phyloP scores from a whole-genome alignment of 2,329 filamentous ascomycete genomes.

The Pseudophaeomoniella oleicola region DNA sequence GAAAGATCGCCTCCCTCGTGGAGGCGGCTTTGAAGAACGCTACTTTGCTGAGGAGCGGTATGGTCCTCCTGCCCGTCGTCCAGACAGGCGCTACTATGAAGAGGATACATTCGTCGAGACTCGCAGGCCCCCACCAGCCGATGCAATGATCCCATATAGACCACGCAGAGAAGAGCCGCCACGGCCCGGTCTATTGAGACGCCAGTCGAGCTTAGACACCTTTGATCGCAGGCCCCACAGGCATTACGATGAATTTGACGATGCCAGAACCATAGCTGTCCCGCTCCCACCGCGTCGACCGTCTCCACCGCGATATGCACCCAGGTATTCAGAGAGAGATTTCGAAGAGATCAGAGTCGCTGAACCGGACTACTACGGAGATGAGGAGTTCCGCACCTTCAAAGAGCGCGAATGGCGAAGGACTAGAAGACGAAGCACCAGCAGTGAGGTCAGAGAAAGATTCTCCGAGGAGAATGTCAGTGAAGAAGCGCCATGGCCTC shows the following conservation, averaged over 20 bases:
- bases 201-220: slow-evolving; percentile 81
- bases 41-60: slow-evolving; percentile 26
- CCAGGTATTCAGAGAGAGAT: slow-evolving; percentile 41
- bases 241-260: slow-evolving; percentile 19
- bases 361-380: slow-evolving; percentile 54
- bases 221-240: slow-evolving; percentile 62
- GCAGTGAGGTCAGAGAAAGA: slow-evolving; percentile 7
- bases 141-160: slow-evolving; percentile 41
- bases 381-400: slow-evolving; percentile 56
- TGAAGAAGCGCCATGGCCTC: slow-evolving; percentile 49
- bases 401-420: slow-evolving; percentile 48
- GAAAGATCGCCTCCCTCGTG: slow-evolving; percentile 13
- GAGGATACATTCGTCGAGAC: slow-evolving; percentile 22
- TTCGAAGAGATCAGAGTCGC: slow-evolving; percentile 53
- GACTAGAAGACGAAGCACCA: slow-evolving; percentile 29
- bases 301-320: slow-evolving; percentile 37
- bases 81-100: slow-evolving; percentile 21
- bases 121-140: slow-evolving; percentile 27
- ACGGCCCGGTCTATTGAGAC: slow-evolving; percentile 56
- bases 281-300: slow-evolving; percentile 45
- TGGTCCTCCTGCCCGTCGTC: slow-evolving; percentile 25
- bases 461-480: slow-evolving; percentile 25
- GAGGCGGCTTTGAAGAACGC: slow-evolving; percentile 25
- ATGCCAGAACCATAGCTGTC: slow-evolving; percentile 41
- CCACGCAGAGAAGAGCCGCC: slow-evolving; percentile 42